These are phyloP conservation scores for Ascosphaera aggregata DNA, from an alignment of 2,329 filamentous ascomycete genomes.

Conservation along the genomic window DNA sequence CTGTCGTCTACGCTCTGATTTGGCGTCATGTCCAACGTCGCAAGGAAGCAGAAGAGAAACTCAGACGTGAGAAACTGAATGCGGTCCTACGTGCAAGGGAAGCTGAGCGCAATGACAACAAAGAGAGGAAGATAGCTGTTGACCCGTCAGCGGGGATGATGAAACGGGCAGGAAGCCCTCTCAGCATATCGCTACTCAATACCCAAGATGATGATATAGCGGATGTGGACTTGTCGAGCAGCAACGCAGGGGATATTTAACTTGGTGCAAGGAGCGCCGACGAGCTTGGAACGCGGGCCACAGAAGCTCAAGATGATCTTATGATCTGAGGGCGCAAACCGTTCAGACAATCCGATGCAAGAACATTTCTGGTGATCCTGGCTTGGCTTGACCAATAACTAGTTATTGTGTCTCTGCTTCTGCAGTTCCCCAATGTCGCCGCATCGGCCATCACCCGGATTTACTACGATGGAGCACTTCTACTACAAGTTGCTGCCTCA, in stretches of 20 bases:
- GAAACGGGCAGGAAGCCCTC: not conserved
- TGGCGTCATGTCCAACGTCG: slow-evolving; percentile 8
- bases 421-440: too few species aligned
- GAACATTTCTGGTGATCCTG: too few species aligned
- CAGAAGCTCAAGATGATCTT: slow-evolving; percentile 3
- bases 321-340: slow-evolving; percentile 6
- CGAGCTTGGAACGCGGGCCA: slow-evolving; percentile 4
- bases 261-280: slow-evolving; percentile 4
- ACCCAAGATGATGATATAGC: not conserved
- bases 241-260: not conserved
- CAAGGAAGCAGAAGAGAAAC: slow-evolving; percentile 10
- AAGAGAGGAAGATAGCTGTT: not conserved
- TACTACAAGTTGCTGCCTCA: too few species aligned
- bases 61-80: slow-evolving; percentile 12
- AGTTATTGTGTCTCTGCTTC: too few species aligned
- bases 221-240: not conserved
- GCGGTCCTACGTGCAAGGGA: slow-evolving; percentile 2
- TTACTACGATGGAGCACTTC: too few species aligned
- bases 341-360: too few species aligned
- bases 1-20: not conserved
- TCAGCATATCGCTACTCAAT: slow-evolving; percentile 1
- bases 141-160: slow-evolving; percentile 2
- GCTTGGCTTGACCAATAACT: too few species aligned
- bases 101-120: slow-evolving; percentile 3
- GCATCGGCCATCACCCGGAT: too few species aligned